Base-by-base conservation (phyloP, 345 rosid genomes). In the Eucalyptus albens region DNA sequence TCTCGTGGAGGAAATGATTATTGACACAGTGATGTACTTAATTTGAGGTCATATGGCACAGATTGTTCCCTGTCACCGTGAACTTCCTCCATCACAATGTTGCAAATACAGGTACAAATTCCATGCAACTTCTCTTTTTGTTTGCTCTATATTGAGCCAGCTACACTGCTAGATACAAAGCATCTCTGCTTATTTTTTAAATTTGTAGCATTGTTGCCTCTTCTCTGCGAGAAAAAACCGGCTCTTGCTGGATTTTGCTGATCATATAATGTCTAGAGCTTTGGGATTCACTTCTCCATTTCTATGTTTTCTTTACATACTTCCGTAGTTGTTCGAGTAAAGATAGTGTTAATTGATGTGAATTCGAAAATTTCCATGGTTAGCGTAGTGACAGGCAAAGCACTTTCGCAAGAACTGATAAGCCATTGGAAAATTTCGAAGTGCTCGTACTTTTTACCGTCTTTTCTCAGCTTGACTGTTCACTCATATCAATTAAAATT, bases 351-450 rank as follows among this genome's bases (percentile, higher is more conserved):
- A 51, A 51, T 51, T 51, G 56, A 51, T 7, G 56, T 51, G 0
- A 16, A 3, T 17, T 51, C 22, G 9, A 24, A 4, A 56, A 0
- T 22, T 56, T 56, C 29, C 5, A 55, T 9, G 27, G 62, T 56
- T 56, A 56, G 11, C 11, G 2, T 22, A 56, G 11, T 56, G 1
- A 56, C 13, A 9, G 62, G 13, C 62, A 2, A 56, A 56, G 62
- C 2, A 56, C 27, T 21, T 56, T 22, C 62, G 12, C 62, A 56
- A 56, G 62, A 56, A 22, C 13, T 21, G 62, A 56, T 56, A 22
- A 22, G 12, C 0, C 6, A 56, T 1, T 9, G 62, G 13, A 56
- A 56, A 9, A 56, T 9, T 22, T 4, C 0, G 5, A 1, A 24
- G 62, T 56, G 13, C 4, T 56, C 13, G 0, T 56, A 22, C 13